phyloP scores from a whole-genome alignment of 148 eudicot genomes.

The Chenopodium berlandieri region DNA sequence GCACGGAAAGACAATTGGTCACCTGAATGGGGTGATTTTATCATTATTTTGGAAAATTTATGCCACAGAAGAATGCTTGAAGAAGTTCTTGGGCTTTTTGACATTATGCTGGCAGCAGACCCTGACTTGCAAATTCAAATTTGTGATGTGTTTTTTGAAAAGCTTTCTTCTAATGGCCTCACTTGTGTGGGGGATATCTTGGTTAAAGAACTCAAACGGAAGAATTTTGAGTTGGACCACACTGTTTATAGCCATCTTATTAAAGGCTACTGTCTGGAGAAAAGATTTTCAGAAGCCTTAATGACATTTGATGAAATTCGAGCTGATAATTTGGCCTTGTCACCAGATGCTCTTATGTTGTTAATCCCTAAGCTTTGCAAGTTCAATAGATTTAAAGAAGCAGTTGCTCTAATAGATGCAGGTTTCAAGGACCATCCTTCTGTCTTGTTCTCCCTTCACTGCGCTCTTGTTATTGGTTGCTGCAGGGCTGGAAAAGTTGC shows the following conservation, averaged over 20 bases:
- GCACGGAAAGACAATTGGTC: constrained; percentile 45
- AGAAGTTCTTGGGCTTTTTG: constrained; percentile 56
- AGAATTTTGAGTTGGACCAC: constrained; percentile 35
- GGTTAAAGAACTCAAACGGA: constrained; percentile 38
- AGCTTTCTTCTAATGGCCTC: constrained; percentile 48
- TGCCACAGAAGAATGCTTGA: constrained; percentile 40
- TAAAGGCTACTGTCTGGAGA: constrained; percentile 51
- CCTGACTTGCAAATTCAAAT: constrained; percentile 32
- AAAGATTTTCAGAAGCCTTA: constrained; percentile 42
- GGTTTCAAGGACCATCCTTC: constrained; percentile 33
- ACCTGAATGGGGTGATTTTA: constrained; percentile 38
- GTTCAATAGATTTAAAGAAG: constrained; percentile 38
- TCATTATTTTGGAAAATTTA: constrained; percentile 34
- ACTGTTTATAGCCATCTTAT: constrained; percentile 44
- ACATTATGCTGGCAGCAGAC: constrained; percentile 31
- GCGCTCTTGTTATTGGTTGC: constrained; percentile 41
- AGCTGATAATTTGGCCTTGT: constrained; percentile 30
- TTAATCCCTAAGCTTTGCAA: constrained; percentile 42
- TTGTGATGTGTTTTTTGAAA: constrained; percentile 44
- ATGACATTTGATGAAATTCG: constrained; percentile 34
- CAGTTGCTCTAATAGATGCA: constrained; percentile 38
- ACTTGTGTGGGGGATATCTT: constrained; percentile 40
- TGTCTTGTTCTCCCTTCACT: constrained; percentile 17
- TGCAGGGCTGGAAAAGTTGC: constrained; percentile 36
- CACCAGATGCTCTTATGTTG: constrained; percentile 33